Conservation (phyloP, 495 filamentous ascomycete species). For the Cercophora newfieldiana region DNA sequence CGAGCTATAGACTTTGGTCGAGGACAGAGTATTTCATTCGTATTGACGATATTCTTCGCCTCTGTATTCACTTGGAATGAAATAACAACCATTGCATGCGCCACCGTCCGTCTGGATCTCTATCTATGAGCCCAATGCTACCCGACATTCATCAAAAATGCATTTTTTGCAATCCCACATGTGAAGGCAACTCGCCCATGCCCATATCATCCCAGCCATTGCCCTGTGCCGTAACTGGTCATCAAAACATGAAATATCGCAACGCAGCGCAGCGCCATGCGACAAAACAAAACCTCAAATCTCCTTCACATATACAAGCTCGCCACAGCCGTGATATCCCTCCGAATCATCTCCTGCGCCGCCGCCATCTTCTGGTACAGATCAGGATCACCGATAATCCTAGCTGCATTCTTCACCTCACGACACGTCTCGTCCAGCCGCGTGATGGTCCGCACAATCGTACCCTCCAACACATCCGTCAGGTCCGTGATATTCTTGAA, state of each 20-base stretch:
- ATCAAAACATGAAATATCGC: background rate
- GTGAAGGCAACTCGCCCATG: no score
- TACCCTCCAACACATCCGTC: constrained; percentile 95
- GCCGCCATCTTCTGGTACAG: constrained; percentile 94
- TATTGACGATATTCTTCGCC: background rate
- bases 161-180: background rate
- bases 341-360: constrained; percentile 94
- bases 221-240: background rate
- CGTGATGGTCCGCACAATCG: constrained; percentile 90
- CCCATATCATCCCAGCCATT: background rate
- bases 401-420: constrained; percentile 94
- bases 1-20: background rate
- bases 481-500: constrained; percentile 97
- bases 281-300: background rate
- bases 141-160: background rate
- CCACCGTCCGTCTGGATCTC: background rate
- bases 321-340: constrained; percentile 90
- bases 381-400: constrained; percentile 93
- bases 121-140: background rate
- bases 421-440: constrained; percentile 93
- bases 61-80: no score
- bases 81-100: background rate
- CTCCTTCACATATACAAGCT: constrained; percentile 70
- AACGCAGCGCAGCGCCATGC: background rate
- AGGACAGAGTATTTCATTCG: background rate